A percentile compares a stretch with the other conserved stretches of the same genome.
phyloP scores from a whole-genome alignment of 495 filamentous ascomycete genomes.

The Thermochaetoides thermophila region DNA sequence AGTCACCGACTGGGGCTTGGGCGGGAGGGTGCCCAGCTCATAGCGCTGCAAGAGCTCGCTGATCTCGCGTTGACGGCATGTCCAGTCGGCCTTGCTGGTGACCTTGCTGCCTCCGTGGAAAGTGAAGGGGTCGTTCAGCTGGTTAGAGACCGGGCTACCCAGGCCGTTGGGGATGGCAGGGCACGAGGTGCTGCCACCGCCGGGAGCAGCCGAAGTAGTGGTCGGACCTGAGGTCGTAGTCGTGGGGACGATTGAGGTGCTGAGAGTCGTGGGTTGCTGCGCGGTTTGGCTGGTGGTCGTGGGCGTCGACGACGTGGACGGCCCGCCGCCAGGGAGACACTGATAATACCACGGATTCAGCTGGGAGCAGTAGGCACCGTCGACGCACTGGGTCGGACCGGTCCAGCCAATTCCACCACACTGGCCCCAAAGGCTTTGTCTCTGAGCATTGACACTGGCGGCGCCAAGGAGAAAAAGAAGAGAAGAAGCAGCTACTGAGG shows the following conservation, averaged over 20 bases:
- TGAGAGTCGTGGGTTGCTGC: constrained; percentile 3
- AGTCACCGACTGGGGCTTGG: constrained; percentile 25
- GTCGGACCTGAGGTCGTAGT: constrained; percentile 1
- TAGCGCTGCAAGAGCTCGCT: constrained; percentile 32
- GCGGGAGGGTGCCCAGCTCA: constrained; percentile 36
- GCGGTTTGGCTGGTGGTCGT: constrained; percentile 2
- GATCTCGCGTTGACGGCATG: constrained; percentile 36
- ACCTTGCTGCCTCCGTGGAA: constrained; percentile 32
- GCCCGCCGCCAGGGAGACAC: constrained; percentile 17
- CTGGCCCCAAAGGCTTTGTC: constrained; percentile 20
- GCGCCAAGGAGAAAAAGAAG: constrained; percentile 12
- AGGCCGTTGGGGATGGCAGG: constrained; percentile 8
- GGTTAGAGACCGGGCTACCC: constrained; percentile 7
- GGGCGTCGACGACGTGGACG: constrained; percentile 3
- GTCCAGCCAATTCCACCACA: constrained; percentile 32
- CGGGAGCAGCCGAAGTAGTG: constrained; percentile 1
- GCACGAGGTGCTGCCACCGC: constrained; percentile 6
- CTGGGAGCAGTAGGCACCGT: constrained; percentile 23
- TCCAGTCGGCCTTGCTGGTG: constrained; percentile 28
- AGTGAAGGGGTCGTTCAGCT: constrained; percentile 37
- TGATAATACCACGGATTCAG: constrained; percentile 29
- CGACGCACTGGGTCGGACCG: constrained; percentile 24
- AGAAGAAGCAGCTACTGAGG: constrained; percentile 6
- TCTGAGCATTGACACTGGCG: constrained; percentile 5
- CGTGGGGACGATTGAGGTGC: constrained; percentile 1